Conservation (phyloP, 2,329 filamentous ascomycete genomes). For the Lasiodiplodia citricola region DNA sequence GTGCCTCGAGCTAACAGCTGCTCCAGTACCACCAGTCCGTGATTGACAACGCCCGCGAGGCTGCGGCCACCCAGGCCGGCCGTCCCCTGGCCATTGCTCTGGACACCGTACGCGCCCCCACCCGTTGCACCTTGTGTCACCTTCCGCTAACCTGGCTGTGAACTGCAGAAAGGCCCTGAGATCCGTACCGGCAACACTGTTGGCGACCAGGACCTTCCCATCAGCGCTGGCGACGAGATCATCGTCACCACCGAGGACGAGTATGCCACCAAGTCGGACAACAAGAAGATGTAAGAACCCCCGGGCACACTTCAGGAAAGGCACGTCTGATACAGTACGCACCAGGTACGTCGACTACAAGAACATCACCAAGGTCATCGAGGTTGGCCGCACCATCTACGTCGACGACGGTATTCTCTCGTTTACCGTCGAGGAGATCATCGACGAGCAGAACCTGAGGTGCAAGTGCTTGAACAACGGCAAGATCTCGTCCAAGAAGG, state of each 20-base stretch:
- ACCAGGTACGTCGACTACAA: slow-evolving; percentile 95
- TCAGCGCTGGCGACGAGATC: slow-evolving; percentile 80
- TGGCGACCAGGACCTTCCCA: slow-evolving; percentile 76
- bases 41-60: slow-evolving; percentile 91
- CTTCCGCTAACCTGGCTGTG: neutral
- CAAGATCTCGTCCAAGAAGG: slow-evolving; percentile 98
- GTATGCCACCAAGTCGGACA: slow-evolving; percentile 82
- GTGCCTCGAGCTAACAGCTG: slow-evolving; percentile 14
- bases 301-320: neutral
- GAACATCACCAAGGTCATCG: slow-evolving; percentile 99
- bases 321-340: neutral
- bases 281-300: slow-evolving; percentile 85
- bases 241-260: slow-evolving; percentile 97
- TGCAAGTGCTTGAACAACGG: slow-evolving; percentile 94
- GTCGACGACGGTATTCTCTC: slow-evolving; percentile 98
- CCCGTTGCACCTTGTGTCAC: neutral
- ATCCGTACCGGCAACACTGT: slow-evolving; percentile 82
- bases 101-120: slow-evolving; percentile 62
- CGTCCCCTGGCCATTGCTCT: slow-evolving; percentile 95
- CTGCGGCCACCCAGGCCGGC: slow-evolving; percentile 76
- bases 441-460: slow-evolving; percentile 87
- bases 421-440: slow-evolving; percentile 87
- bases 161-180: slow-evolving; percentile 74
- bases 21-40: slow-evolving; percentile 93
- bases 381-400: slow-evolving; percentile 90